Evolutionary conservation across 129 eudicot genomes (phyloP).

Genomic region (Saposhnikovia divaricata): DNA sequence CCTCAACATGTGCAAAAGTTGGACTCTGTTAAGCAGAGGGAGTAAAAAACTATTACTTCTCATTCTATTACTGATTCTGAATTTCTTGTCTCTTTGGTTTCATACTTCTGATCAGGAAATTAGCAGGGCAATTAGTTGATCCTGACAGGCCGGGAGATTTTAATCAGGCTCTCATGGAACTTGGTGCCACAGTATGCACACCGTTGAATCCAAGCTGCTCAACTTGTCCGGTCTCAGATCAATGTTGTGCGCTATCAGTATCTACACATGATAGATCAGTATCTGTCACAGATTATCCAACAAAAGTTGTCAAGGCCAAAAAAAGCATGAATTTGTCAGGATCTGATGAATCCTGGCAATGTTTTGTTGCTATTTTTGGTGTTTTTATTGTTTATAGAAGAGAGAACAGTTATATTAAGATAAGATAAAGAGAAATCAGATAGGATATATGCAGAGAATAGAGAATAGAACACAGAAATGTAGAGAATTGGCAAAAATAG

Average conservation of each 20-base stretch:
- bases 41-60: no score
- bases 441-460: no score
- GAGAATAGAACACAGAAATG: no score
- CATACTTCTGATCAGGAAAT: constrained; percentile 38
- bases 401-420: no score
- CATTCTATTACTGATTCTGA: neutral
- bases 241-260: constrained; percentile 51
- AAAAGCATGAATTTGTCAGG: constrained; percentile 69
- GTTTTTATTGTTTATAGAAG: no score
- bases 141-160: constrained; percentile 87
- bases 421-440: no score
- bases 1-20: neutral
- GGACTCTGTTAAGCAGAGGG: no score
- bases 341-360: no score
- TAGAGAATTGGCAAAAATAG: no score
- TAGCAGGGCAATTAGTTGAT: constrained; percentile 82
- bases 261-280: constrained; percentile 31
- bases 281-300: constrained; percentile 77
- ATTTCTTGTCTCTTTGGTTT: constrained; percentile 1
- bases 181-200: constrained; percentile 88
- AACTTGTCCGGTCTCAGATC: constrained; percentile 60
- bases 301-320: constrained; percentile 77
- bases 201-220: constrained; percentile 56
- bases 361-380: no score
- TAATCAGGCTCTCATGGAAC: constrained; percentile 98